phyloP scores from a whole-genome alignment of 2,329 filamentous ascomycete genomes.

The Aureobasidium sp. region DNA sequence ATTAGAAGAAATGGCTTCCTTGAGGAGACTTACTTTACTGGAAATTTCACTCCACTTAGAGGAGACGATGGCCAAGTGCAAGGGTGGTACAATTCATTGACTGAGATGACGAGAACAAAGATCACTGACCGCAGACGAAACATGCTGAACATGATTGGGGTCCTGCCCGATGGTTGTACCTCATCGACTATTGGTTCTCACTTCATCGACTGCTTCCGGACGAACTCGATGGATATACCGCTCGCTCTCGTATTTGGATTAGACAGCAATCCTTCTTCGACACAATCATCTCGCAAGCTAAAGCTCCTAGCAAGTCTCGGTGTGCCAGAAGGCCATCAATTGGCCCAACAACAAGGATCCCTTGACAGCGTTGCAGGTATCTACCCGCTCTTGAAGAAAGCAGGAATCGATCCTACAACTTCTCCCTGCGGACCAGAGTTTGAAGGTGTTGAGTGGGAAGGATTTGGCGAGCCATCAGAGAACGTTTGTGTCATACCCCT shows the following conservation, averaged over 20 bases:
- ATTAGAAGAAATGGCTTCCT: conserved; percentile 11
- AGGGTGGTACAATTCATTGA: conserved; percentile 13
- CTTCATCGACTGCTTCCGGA: background rate
- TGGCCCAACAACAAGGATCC: background rate
- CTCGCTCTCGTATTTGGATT: background rate
- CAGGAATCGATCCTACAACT: background rate
- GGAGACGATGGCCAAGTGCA: conserved; percentile 5
- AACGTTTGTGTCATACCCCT: conserved; percentile 3
- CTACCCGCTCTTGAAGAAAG: background rate
- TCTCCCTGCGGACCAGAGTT: conserved; percentile 6
- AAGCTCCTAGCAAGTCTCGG: background rate
- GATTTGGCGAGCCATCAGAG: conserved; percentile 16
- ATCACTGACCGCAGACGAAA: conserved; percentile 12
- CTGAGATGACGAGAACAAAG: conserved; percentile 13
- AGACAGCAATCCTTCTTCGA: background rate
- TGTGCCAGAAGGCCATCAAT: background rate
- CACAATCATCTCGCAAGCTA: background rate
- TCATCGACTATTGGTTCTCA: background rate
- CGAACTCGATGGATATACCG: background rate
- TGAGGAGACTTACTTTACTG: conserved; percentile 13
- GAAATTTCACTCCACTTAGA: conserved; percentile 12
- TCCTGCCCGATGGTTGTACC: background rate
- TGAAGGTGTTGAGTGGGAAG: conserved; percentile 17
- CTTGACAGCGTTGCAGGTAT: background rate
- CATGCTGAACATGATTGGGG: conserved; percentile 6